Evolutionary conservation across 345 rosid genomes (phyloP), one percentile per base, ranked within the genome.

Genomic region (Litchi chinensis): DNA sequence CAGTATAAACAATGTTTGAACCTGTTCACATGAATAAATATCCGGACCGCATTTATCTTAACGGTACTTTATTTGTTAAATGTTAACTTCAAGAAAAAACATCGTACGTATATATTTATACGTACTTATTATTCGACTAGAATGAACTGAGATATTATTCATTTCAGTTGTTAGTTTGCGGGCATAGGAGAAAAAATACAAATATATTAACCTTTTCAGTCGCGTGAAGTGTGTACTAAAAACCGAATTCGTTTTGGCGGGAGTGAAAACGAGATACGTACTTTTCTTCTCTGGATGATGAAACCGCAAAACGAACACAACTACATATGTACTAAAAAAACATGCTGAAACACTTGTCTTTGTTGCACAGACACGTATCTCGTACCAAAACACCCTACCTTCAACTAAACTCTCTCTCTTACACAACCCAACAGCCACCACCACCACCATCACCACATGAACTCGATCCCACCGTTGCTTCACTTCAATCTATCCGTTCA

Each of bases 331-430:
- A 63, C 71, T 15, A 10, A 59, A 72, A 52, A 28, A 64, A 24
- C 26, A 77, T 75, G 80, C 39, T 9, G 67, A 84, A 32, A 32
- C 50, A 74, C 39, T 56, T 83, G 54, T 64, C 68, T 76, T 70
- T 62, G 19, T 57, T 78, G 1, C 86, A 66, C 1, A 68, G 52
- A 44, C 79, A 73, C 67, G 54, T 80, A 2, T 65, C 76, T 73
- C 44, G 59, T 43, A 37, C 60, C 43, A 73, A 2, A 68, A 86
- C 79, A 48, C 46, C 78, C n/a, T n/a, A 22, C 54, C 13, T 81
- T 40, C 85, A 26, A 21, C 76, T 75, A 64, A 85, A 80, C 79
- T 74, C 59, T 69, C 44, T 77, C 66, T 44, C 82, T 48, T 84
- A 57, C 67, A 26, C 76, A 10, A 48, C 59, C 68, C 76, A 77